Evolutionary conservation across 2,329 filamentous ascomycete species (phyloP), one percentile per base, ranked within the genome.

Genomic region (Fonsecaea pedrosoi): DNA sequence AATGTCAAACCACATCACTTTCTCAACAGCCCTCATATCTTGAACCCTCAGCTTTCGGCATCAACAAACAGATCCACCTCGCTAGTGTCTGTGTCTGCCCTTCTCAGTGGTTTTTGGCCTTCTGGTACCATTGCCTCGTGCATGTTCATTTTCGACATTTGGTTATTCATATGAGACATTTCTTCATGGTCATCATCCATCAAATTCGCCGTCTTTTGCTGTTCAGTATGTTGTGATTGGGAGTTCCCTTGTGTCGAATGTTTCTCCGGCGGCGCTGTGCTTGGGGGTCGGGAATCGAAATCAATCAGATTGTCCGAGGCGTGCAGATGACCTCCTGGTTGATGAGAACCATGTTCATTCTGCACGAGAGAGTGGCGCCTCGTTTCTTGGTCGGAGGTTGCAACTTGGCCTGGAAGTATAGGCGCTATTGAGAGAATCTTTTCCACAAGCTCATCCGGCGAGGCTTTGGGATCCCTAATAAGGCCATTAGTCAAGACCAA

Each of bases 371-470:
- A 54, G 18, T 60, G 48, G 18, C 58, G 59, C 42, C 45, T 48
- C 8, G 56, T 30, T 15, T 63, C 60, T 37, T 25, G 60, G 76
- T 83, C 81, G 62, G 83, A 79, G 50, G 81, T 79, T 30, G 82
- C 77, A 73, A 85, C 87, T 77, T 97, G 92, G 37, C 92, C 94
- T 45, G 87, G 87, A 32, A 98, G 76, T 67, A 99, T 91, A 1
- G 95, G 92, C 60, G 92, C 91, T 66, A 98, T 93, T 30, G 90
- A 85, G 73, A 96, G 83, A 63, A 98, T 93, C 77, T 98, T 94
- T 75, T 96, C 86, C 18, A 64, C 58, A 25, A 71, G 65, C 55
- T 69, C 63, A 58, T 69, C 64, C 12, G 63, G 58, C 21, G 50
- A 34, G 35, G 55, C 54, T 37, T 70, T 57, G 3, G 61, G 50